Evolutionary conservation across 2,329 filamentous ascomycete genomes (phyloP).

Genomic region (Colletotrichum scovillei): DNA sequence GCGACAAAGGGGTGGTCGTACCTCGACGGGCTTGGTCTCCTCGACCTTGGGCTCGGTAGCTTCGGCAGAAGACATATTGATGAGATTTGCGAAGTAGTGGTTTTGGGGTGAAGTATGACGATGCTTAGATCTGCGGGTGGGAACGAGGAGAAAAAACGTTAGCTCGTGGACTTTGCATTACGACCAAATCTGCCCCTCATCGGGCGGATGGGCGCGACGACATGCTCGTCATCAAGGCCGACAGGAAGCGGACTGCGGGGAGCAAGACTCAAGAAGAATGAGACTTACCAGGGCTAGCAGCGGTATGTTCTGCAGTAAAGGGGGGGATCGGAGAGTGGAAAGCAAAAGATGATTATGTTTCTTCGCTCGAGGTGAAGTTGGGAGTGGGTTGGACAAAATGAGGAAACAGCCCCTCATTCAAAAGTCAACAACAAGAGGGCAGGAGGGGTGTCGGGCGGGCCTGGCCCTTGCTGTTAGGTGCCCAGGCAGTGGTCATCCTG

Average conservation of each 20-base stretch:
- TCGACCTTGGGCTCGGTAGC: constrained; percentile 67
- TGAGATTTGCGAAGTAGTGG: constrained; percentile 12
- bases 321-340: constrained; percentile 25
- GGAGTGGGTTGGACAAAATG: constrained; percentile 37
- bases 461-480: constrained; percentile 35
- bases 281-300: constrained; percentile 28
- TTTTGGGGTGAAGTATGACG: constrained; percentile 2
- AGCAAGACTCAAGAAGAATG: background rate
- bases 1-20: constrained; percentile 29
- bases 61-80: constrained; percentile 61
- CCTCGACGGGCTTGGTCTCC: constrained; percentile 52
- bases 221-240: constrained; percentile 11
- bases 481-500: constrained; percentile 27
- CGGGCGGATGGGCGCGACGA: background rate
- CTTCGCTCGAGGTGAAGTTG: constrained; percentile 34
- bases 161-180: constrained; percentile 23
- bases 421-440: constrained; percentile 37
- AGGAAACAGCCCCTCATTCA: constrained; percentile 38
- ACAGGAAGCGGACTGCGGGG: background rate
- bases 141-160: constrained; percentile 17
- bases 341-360: constrained; percentile 33
- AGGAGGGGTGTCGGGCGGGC: constrained; percentile 36
- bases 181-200: constrained; percentile 32
- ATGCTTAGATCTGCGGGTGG: constrained; percentile 20
- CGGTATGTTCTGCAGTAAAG: constrained; percentile 28